Conservation (phyloP, 176 grass and related monocot species). For the Raddia distichophylla region DNA sequence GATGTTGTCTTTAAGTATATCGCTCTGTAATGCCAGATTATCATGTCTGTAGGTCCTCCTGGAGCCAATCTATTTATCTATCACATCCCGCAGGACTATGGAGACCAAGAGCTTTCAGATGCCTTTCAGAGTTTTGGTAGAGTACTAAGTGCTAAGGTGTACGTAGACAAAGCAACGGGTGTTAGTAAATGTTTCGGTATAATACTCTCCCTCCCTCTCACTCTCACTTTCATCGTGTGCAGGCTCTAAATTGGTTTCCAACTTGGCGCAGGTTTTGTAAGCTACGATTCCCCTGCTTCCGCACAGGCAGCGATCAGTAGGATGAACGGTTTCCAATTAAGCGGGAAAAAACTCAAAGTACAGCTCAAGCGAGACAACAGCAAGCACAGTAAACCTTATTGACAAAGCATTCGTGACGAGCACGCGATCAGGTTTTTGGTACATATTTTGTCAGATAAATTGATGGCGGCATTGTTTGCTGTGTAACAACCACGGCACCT, state of each 20-base stretch:
- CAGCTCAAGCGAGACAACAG: slow-evolving; percentile 97
- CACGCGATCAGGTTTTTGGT: slow-evolving; percentile 23
- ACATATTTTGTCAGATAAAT: slow-evolving; percentile 70
- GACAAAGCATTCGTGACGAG: slow-evolving; percentile 31
- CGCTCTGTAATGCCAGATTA: not conserved
- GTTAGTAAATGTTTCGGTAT: slow-evolving; percentile 98
- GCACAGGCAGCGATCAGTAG: slow-evolving; percentile 74
- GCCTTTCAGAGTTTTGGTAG: slow-evolving; percentile 92
- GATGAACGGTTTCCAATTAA: slow-evolving; percentile 91
- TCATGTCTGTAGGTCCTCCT: slow-evolving; percentile 67
- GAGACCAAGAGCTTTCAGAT: slow-evolving; percentile 80
- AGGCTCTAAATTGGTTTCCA: not conserved
- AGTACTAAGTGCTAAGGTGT: slow-evolving; percentile 97
- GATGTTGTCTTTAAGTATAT: not conserved
- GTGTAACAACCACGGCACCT: not conserved
- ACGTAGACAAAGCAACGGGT: slow-evolving; percentile 94
- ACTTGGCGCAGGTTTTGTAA: slow-evolving; percentile 77
- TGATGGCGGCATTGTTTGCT: slow-evolving; percentile 54
- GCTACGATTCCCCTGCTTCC: slow-evolving; percentile 77
- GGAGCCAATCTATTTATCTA: slow-evolving; percentile 94
- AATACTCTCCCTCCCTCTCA: not conserved
- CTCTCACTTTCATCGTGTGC: not conserved
- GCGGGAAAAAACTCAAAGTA: slow-evolving; percentile 95
- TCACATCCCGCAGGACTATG: slow-evolving; percentile 83
- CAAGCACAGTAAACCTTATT: slow-evolving; percentile 84